Percentiles rank a stretch among this genome's conserved stretches.
Conservation (phyloP, 192 early-diverging fungal genomes). For the Coemansia sp. region DNA sequence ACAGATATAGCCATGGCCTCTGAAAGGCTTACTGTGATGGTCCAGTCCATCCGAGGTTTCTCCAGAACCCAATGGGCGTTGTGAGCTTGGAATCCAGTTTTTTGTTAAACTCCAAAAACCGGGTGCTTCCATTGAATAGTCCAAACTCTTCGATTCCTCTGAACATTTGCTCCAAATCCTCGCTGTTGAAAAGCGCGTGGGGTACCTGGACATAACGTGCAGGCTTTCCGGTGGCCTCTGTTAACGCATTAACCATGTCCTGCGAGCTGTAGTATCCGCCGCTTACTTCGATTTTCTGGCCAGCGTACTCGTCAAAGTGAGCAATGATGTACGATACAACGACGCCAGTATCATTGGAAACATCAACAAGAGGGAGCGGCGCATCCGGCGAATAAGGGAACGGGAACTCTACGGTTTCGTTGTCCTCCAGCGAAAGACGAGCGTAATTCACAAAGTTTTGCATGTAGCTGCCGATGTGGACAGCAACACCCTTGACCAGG, state of each 20-base stretch:
- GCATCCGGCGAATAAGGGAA: neutral
- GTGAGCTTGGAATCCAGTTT: constrained; percentile 17
- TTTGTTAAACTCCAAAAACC: constrained; percentile 27
- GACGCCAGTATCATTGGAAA: constrained; percentile 12
- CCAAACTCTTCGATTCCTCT: constrained; percentile 19
- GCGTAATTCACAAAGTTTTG: constrained; percentile 14
- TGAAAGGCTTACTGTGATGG: constrained; percentile 11
- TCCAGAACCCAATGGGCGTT: constrained; percentile 27
- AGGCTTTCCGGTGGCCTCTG: constrained; percentile 15
- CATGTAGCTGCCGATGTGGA: constrained; percentile 11
- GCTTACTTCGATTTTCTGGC: constrained; percentile 14
- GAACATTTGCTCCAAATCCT: constrained; percentile 22
- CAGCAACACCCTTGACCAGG: neutral
- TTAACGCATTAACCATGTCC: constrained; percentile 19
- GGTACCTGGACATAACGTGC: constrained; percentile 20
- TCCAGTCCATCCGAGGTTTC: constrained; percentile 56
- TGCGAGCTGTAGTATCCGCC: constrained; percentile 20
- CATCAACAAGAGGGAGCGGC: constrained; percentile 2
- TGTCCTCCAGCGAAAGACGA: constrained; percentile 11
- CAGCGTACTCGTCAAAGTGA: constrained; percentile 8
- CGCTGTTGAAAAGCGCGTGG: constrained; percentile 2
- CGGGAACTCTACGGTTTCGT: constrained; percentile 12
- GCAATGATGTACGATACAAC: constrained; percentile 13
- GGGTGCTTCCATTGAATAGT: constrained; percentile 8
- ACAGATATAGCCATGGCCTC: too few species aligned